A percentile compares a stretch with the other conserved stretches of the same genome.
phyloP scores from a whole-genome alignment of 2,329 filamentous ascomycete genomes.

The Apiospora aurea region DNA sequence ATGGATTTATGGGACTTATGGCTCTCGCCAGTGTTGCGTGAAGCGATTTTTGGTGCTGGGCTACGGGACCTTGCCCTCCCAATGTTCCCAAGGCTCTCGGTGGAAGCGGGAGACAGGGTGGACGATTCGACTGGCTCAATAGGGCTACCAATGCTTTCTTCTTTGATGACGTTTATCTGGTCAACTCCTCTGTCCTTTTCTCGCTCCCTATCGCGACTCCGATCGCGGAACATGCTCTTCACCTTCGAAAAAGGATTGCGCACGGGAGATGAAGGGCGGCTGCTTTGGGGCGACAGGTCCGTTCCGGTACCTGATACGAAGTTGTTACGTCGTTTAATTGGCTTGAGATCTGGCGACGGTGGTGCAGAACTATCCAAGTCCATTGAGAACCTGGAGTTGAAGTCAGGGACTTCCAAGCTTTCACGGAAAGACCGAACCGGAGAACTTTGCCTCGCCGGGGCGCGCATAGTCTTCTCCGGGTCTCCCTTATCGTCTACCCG shows the following conservation, averaged over 20 bases:
- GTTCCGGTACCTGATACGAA: conserved; percentile 66
- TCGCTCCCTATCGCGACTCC: conserved; percentile 57
- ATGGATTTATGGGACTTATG: conserved; percentile 57
- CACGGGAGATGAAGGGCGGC: conserved; percentile 68
- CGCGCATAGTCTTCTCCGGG: conserved; percentile 31
- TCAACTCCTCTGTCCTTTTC: conserved; percentile 35
- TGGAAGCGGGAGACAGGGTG: conserved; percentile 38
- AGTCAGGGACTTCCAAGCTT: conserved; percentile 58
- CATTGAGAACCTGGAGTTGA: conserved; percentile 47
- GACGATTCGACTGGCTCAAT: conserved; percentile 36
- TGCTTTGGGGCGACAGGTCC: conserved; percentile 69
- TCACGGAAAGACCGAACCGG: conserved; percentile 45
- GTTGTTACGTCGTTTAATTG: conserved; percentile 50
- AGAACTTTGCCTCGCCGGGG: conserved; percentile 36
- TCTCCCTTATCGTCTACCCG: conserved; percentile 33
- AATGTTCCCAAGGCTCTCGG: conserved; percentile 39
- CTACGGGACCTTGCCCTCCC: conserved; percentile 46
- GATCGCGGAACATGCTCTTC: conserved; percentile 63
- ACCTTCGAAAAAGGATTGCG: conserved; percentile 65
- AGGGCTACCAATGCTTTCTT: conserved; percentile 42
- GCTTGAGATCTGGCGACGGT: conserved; percentile 60
- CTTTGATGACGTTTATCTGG: conserved; percentile 41
- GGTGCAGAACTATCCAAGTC: conserved; percentile 56
- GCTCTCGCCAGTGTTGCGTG: conserved; percentile 52
- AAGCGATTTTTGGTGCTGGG: conserved; percentile 45